Base-by-base conservation (phyloP, 2,329 filamentous ascomycete genomes). In the Camillea tinctor region DNA sequence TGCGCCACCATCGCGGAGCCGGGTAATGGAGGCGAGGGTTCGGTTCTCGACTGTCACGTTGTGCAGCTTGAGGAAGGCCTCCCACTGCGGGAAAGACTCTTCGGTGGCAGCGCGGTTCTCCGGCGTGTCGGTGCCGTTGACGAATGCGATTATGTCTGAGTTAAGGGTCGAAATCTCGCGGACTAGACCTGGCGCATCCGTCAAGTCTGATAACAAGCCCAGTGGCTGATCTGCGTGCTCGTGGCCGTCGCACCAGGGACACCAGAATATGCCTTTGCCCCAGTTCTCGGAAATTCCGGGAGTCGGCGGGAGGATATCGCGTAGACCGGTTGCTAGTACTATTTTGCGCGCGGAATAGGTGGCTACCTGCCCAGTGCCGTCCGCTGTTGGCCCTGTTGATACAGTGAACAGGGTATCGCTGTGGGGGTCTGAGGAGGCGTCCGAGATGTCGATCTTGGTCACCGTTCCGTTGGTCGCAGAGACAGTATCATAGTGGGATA, bases 161-260 rank as follows among this genome's bases (percentile, higher is more conserved):
- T 86, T 85, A 6, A 87, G 72, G 0, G 82, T 85, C 17, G 79
- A 68, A 9, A 86, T 76, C 68, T 88, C 83, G 15, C 80, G 74
- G 0, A 84, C 78, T 5, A 77, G 70, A 2, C 73, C 72, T 0
- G 82, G 72, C 0, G 82, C 73, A 24, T 81, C 74, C 1, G 74
- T 66, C 0, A 87, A 70, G 1, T 74, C 63, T 1, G 76, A 80
- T 0, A 88, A 69, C 36, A 88, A 75, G 1, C 85, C 84, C 1
- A 88, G 76, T 0, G 78, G 60, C 62, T 87, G 84, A 67, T 87
- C 83, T 0, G 80, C 81, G 69, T 88, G 84, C 72, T 88, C 85
- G 63, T 82, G 77, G 13, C 85, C 85, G 67, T 88, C 85, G 63
- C 85, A 88, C 85, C 85, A 88, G 0, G 84, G 84, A 57, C 85